Conservation (phyloP, 441 rosid genomes). For the Eutrema salsugineum region DNA sequence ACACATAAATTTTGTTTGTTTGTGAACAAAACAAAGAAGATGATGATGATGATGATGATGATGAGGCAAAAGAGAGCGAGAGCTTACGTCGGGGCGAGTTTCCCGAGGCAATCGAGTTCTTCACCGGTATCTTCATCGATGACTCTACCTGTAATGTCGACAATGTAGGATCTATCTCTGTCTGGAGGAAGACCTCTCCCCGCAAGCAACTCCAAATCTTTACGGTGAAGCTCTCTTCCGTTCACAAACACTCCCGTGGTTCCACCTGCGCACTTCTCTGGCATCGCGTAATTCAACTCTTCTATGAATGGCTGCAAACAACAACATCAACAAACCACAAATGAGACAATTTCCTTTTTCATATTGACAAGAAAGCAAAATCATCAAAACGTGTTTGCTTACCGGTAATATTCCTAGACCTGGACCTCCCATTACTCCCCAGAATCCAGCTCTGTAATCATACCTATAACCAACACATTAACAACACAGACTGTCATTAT, state of each 20-base stretch:
- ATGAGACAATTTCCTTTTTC: neutral
- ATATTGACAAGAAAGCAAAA: neutral
- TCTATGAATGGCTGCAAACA: conserved; percentile 76
- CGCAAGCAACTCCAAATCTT: conserved; percentile 81
- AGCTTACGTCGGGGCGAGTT: conserved; percentile 95
- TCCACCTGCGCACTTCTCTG: conserved; percentile 80
- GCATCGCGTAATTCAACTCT: conserved; percentile 75
- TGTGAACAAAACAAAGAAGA: neutral
- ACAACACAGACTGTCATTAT: neutral
- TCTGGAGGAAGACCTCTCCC: conserved; percentile 74
- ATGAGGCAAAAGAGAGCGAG: neutral
- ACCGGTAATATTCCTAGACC: conserved; percentile 92
- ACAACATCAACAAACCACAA: neutral
- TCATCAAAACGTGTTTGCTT: neutral
- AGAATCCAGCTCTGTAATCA: conserved; percentile 82
- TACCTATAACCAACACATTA: conserved; percentile 48
- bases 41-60: no score
- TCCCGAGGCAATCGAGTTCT: conserved; percentile 90
- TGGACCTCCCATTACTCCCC: conserved; percentile 84
- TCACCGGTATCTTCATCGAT: conserved; percentile 85
- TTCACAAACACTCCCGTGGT: conserved; percentile 74
- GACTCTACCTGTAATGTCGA: conserved; percentile 85
- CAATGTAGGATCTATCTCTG: conserved; percentile 67
- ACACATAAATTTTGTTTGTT: neutral
- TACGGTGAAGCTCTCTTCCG: conserved; percentile 85